Evolutionary conservation across 75 land plant species (phyloP).

Genomic region (Pinus albicaulis): DNA sequence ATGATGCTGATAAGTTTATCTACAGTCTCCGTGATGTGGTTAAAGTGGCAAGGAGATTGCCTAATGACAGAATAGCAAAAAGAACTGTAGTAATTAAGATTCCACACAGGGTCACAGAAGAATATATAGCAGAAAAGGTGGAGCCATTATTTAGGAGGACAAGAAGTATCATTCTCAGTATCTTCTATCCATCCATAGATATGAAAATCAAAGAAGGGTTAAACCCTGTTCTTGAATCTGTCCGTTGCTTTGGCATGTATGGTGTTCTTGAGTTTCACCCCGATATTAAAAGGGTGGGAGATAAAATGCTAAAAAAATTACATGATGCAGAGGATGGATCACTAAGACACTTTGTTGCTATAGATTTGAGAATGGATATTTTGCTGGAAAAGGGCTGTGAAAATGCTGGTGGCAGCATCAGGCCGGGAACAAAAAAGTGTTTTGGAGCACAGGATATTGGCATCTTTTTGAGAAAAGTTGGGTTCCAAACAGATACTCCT

Average conservation of each 20-base stretch:
- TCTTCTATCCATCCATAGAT: constrained; percentile 45
- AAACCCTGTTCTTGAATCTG: constrained; percentile 33
- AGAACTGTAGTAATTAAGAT: constrained; percentile 47
- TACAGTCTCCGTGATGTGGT: constrained; percentile 63
- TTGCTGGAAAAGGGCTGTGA: constrained; percentile 63
- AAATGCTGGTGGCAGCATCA: constrained; percentile 9
- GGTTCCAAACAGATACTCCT: constrained; percentile 55
- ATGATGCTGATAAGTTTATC: constrained; percentile 74
- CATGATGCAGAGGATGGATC: constrained; percentile 46
- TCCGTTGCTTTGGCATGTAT: constrained; percentile 70
- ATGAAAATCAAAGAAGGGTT: constrained; percentile 30
- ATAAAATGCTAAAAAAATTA: constrained; percentile 49
- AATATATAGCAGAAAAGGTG: constrained; percentile 46
- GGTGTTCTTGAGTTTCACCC: constrained; percentile 44
- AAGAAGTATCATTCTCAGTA: constrained; percentile 41
- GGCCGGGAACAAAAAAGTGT: constrained; percentile 47
- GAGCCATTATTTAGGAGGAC: constrained; percentile 43
- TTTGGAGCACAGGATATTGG: constrained; percentile 57
- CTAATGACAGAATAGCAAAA: constrained; percentile 29
- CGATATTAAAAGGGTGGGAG: constrained; percentile 49
- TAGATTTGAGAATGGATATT: constrained; percentile 67
- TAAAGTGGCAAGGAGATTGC: constrained; percentile 40
- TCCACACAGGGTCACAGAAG: constrained; percentile 52
- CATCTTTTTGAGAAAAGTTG: constrained; percentile 53
- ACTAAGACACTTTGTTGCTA: constrained; percentile 58